Evolutionary conservation across 2,329 filamentous ascomycete genomes (phyloP).

Genomic region (Cercospora sp.): DNA sequence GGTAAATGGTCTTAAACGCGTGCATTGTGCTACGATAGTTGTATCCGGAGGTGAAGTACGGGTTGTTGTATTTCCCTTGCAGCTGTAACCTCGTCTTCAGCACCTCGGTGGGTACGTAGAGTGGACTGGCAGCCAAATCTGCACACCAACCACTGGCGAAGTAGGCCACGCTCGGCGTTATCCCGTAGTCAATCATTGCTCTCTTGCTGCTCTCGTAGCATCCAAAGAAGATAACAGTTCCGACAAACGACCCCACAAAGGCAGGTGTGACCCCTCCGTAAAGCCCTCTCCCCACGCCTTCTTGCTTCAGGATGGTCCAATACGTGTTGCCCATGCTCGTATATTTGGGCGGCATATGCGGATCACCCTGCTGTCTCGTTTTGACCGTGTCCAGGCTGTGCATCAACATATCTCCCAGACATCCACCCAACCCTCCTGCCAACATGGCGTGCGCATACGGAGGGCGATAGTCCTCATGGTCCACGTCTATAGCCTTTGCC

Average conservation of each 20-base stretch:
- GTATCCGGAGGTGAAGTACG: slow-evolving; percentile 89
- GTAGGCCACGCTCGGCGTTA: slow-evolving; percentile 82
- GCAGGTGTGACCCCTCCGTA: slow-evolving; percentile 95
- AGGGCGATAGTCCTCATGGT: slow-evolving; percentile 47
- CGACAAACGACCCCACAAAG: slow-evolving; percentile 86
- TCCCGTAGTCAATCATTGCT: slow-evolving; percentile 76
- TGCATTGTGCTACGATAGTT: slow-evolving; percentile 88
- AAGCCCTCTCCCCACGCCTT: slow-evolving; percentile 79
- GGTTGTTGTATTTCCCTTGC: slow-evolving; percentile 93
- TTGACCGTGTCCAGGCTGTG: slow-evolving; percentile 98
- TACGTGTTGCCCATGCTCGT: slow-evolving; percentile 87
- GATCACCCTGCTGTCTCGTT: slow-evolving; percentile 94
- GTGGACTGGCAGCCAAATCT: slow-evolving; percentile 84
- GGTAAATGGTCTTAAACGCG: slow-evolving; percentile 80
- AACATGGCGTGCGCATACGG: slow-evolving; percentile 70
- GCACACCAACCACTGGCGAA: slow-evolving; percentile 86
- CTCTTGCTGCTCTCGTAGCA: slow-evolving; percentile 96
- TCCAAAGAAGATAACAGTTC: slow-evolving; percentile 93
- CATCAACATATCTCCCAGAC: slow-evolving; percentile 95
- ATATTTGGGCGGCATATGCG: slow-evolving; percentile 89
- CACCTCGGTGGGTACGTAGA: slow-evolving; percentile 97
- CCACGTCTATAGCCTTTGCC: slow-evolving; percentile 30
- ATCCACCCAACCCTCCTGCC: slow-evolving; percentile 88
- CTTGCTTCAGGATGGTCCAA: slow-evolving; percentile 87
- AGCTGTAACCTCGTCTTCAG: slow-evolving; percentile 95